Evolutionary conservation across 2,329 filamentous ascomycete species (phyloP), one percentile per base, ranked within the genome.

Genomic region (Amauroascus verrucosus): DNA sequence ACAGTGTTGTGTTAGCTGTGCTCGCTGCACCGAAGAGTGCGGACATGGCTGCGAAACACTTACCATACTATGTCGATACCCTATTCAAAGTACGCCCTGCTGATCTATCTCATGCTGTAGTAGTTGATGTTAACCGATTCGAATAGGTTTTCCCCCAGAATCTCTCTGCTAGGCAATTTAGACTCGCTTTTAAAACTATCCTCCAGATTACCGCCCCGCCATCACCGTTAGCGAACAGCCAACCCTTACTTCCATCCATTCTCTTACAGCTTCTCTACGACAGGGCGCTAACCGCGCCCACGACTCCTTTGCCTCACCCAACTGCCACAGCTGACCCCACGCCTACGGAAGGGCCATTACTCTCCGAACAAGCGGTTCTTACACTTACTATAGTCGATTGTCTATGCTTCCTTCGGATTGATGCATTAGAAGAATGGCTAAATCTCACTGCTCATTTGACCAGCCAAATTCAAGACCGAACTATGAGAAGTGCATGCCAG

Each of bases 111-210:
- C 8, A 45, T 18, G 6, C 24, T 35, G 40, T 22, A 5, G 48
- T 30, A 43, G 56, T 40, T 35, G 14, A 13, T 48, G 48, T 38
- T 40, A 41, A 13, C 38, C 16, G 40, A 52, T 28, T 54, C 24
- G 18, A 30, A 16, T 44, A 75, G 63, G 83, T 88, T 0, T 95
- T 95, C 67, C 89, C 90, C 0, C 66, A 75, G 1, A 85, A 84
- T 55, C 81, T 95, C 18, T 90, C 87, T 0, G 77, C 86, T 0
- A 82, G 89, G 14, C 90, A 96, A 66, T 95, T 96, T 73, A 81
- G 89, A 28, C 76, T 95, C 8, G 90, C 89, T 9, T 90, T 95
- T 74, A 87, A 85, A 65, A 91, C 88, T 1, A 75, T 95, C 44
- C 81, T 95, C 67, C 84, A 85, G 61, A 84, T 94, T 55, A 82